Conservation (phyloP, 495 filamentous ascomycete genomes). For the Thozetella sp. region DNA sequence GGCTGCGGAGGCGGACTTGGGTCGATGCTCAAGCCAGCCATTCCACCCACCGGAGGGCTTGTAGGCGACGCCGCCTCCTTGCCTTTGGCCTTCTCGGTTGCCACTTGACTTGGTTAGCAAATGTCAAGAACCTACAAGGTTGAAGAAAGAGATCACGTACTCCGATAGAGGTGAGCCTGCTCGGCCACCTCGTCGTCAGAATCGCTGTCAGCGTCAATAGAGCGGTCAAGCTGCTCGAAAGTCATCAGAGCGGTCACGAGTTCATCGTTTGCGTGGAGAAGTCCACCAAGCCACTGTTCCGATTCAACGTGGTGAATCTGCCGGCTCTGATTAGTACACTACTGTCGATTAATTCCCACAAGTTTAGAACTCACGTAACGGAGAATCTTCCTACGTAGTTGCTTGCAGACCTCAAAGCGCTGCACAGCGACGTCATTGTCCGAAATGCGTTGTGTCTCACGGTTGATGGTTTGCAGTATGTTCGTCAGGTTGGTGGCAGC, state of each 20-base stretch:
- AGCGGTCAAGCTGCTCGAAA: conserved; percentile 92
- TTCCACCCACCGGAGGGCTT: conserved; percentile 30
- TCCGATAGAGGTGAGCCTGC: conserved; percentile 56
- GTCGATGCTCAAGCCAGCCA: conserved; percentile 38
- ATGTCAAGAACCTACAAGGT: not conserved
- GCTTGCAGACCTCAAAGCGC: conserved; percentile 85
- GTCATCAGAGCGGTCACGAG: conserved; percentile 92
- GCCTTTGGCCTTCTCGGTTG: conserved; percentile 48
- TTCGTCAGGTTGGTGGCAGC: conserved; percentile 91
- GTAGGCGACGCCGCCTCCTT: conserved; percentile 42
- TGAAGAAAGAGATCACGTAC: conserved; percentile 25
- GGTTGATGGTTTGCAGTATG: conserved; percentile 85
- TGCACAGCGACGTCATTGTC: conserved; percentile 76
- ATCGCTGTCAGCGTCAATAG: conserved; percentile 95
- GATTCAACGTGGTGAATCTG: conserved; percentile 81
- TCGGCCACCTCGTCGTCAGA: conserved; percentile 72
- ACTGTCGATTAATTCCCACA: not conserved
- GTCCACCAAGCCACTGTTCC: conserved; percentile 76
- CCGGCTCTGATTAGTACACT: conserved; percentile 6
- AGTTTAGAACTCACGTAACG: conserved; percentile 63
- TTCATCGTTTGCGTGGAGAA: conserved; percentile 83
- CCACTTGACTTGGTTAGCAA: conserved; percentile 39
- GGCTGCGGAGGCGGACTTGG: conserved; percentile 30
- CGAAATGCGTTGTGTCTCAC: conserved; percentile 84
- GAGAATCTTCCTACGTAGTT: conserved; percentile 78